These are phyloP conservation scores for Solanum pennellii DNA, from an alignment of 257 asterid genomes.

Conservation along the genomic window DNA sequence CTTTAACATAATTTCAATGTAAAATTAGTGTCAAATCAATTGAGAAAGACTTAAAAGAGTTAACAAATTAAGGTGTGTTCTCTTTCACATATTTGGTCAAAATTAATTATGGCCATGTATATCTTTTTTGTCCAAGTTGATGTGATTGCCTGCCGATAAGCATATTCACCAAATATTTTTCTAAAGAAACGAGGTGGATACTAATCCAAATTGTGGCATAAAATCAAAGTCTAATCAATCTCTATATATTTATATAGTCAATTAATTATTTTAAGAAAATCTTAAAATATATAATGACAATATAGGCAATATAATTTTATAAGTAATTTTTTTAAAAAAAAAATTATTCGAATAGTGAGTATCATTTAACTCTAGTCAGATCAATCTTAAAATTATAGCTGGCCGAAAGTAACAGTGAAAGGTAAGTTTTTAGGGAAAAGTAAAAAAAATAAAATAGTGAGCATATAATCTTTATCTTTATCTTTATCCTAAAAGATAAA, in stretches of 20 bases:
- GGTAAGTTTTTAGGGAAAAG: no score
- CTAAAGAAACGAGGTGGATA: not conserved
- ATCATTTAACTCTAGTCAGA: no score
- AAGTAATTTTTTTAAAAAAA: not conserved
- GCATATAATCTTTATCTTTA: not conserved
- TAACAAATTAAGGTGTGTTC: not conserved
- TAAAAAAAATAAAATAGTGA: no score
- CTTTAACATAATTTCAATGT: not conserved
- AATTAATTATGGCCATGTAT: not conserved
- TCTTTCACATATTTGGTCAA: not conserved
- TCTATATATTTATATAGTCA: constrained; percentile 9
- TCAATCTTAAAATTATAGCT: no score
- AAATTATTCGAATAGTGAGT: not conserved
- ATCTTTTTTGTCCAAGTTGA: not conserved
- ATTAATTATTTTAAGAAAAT: not conserved
- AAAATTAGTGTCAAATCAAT: not conserved
- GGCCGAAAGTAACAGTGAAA: not conserved
- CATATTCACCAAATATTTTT: constrained; percentile 2
- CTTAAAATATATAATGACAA: not conserved
- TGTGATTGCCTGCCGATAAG: constrained; percentile 19
- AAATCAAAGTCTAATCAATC: not conserved
- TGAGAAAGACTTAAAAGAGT: not conserved
- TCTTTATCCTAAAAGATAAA: not conserved
- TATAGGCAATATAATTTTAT: not conserved
- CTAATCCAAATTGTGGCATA: not conserved